Conservation (phyloP, 148 eudicot genomes). For the Limonium bicolor region DNA sequence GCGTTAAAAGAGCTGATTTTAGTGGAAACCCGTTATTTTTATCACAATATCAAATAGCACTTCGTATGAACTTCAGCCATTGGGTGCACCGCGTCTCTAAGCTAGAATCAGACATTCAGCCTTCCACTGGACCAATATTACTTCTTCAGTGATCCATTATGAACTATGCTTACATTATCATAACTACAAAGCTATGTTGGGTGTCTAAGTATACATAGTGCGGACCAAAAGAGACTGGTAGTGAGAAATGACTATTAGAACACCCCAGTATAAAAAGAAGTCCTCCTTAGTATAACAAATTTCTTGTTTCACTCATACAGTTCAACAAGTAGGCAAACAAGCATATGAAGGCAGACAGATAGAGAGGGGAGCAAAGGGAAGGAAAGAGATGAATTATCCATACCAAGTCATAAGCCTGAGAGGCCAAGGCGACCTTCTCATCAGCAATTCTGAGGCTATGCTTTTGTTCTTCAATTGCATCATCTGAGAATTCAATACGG, state of each 20-base stretch:
- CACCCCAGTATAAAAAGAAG: not conserved
- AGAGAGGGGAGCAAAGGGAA: slow-evolving; percentile 7
- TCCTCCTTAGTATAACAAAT: not conserved
- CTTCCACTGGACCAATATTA: no score
- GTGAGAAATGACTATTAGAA: not conserved
- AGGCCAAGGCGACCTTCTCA: slow-evolving; percentile 92
- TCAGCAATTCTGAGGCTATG: slow-evolving; percentile 95
- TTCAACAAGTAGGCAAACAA: not conserved
- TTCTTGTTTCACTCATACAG: not conserved
- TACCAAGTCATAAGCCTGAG: slow-evolving; percentile 93
- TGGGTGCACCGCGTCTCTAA: no score
- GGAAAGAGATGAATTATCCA: not conserved
- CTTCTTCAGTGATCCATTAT: no score
- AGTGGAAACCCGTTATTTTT: no score
- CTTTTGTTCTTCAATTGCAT: slow-evolving; percentile 87
- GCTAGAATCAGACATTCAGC: no score
- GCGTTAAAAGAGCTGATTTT: not conserved
- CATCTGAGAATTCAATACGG: slow-evolving; percentile 61
- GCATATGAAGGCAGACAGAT: not conserved
- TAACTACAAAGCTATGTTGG: no score
- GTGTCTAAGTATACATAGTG: no score
- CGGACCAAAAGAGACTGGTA: not conserved
- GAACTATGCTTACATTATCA: no score
- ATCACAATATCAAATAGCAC: no score
- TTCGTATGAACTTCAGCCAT: no score